Evolutionary conservation across 2,329 filamentous ascomycete genomes (phyloP).

Genomic region (Stemphylium beticola): DNA sequence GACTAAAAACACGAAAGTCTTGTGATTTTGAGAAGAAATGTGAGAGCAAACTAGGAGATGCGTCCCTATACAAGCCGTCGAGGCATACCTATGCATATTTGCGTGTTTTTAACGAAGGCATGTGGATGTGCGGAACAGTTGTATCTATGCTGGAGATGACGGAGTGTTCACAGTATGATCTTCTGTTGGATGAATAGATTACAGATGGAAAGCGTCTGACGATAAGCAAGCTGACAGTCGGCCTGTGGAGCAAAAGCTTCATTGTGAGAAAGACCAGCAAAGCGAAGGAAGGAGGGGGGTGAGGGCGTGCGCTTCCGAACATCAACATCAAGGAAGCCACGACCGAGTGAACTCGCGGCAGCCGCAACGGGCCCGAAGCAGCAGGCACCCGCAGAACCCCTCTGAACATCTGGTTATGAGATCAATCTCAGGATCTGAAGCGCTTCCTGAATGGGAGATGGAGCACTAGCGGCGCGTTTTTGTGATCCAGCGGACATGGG

Average conservation of each 20-base stretch:
- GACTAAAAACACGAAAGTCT: not conserved
- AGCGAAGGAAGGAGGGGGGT: conserved; percentile 20
- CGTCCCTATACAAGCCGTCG: not conserved
- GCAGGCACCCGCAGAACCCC: conserved; percentile 17
- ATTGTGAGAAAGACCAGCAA: conserved; percentile 9
- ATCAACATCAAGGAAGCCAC: conserved; percentile 31
- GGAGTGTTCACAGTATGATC: not conserved
- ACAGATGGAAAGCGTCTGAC: not conserved
- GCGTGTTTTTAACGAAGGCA: not conserved
- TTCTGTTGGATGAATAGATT: too few species aligned
- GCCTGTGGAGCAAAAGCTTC: conserved; percentile 6
- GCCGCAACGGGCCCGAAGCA: conserved; percentile 28
- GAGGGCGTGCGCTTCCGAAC: conserved; percentile 24
- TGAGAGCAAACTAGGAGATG: not conserved
- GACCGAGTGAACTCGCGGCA: conserved; percentile 21
- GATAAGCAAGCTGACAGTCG: not conserved
- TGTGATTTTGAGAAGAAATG: not conserved
- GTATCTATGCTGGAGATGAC: not conserved
- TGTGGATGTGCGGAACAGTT: not conserved
- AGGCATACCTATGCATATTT: not conserved
- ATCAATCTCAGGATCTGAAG: conserved; percentile 27
- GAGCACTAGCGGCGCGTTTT: not conserved
- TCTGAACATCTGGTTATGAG: not conserved
- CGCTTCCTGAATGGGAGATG: conserved; percentile 1
- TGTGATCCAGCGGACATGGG: too few species aligned